Evolutionary conservation across 2,329 filamentous ascomycete species (phyloP), one percentile per base, ranked within the genome.

Genomic region (Teratosphaeria destructans): DNA sequence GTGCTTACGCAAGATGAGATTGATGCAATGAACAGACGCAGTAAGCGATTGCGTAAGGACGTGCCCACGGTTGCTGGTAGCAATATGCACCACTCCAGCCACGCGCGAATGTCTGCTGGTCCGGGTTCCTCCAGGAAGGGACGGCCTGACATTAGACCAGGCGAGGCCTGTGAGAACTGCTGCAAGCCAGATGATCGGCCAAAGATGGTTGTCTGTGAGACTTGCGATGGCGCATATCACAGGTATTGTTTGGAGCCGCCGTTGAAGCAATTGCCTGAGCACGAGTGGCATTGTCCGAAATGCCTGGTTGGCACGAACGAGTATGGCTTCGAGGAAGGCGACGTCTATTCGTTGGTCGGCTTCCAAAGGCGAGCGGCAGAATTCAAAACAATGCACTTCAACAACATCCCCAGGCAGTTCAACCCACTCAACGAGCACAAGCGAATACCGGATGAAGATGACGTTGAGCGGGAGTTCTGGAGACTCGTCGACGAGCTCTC

Each of bases 381-480:
- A 66, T 99, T 99, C 79, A 97, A 96, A 74, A 88, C 95, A 67
- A 85, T 85, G 27, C 96, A 99, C 70, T 99, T 99, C 69, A 86
- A 90, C 62, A 89, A 88, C 0, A 60, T 72, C 11, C 67, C 67
- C 7, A 62, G 62, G 19, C 67, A 69, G 53, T 92, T 88, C 67
- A 93, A 96, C 68, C 86, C 91, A 0, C 82, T 92, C 34, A 82
- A 90, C 29, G 93, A 95, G 66, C 88, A 86, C 34, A 85, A 89
- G 64, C 83, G 86, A 49, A 87, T 88, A 0, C 88, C 96, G 34
- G 92, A 89, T 0, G 94, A 99, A 72, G 92, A 97, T 63, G 94
- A 97, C 65, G 90, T 99, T 3, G 94, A 99, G 75, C 85, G 86
- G 23, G 94, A 99, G 71, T 99, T 99, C 73, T 99, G 94, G 94